Evolutionary conservation across 176 grass and related monocot genomes (phyloP), one percentile per base, ranked within the genome.

Genomic region (Oryza australiensis): DNA sequence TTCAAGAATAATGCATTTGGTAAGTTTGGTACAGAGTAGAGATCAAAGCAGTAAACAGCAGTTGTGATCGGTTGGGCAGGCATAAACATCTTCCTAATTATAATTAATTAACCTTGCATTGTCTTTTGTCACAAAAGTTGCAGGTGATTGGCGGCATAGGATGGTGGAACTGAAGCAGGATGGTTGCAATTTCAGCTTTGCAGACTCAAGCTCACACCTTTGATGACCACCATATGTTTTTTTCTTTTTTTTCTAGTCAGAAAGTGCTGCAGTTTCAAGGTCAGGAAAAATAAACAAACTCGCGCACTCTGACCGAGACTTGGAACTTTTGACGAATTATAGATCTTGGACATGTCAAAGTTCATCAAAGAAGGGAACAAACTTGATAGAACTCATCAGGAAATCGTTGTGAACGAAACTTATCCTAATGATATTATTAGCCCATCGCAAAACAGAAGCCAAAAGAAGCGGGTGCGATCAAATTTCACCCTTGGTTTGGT

Each of bases 1-100:
- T 6, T 4, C 46, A 80, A 69, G 65, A 22, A 80, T 32, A 80
- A 37, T 35, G 78, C 45, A 27, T 69, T 65, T 27, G 46, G 22
- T 5, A 80, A 68, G 64, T 55, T 69, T 26, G 64, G 64, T 55
- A 69, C 46, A 51, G 20, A 60, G 22, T 60, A 60, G 55, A 60
- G 55, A 60, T 11, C 22, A 24, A 60, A 60, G 55, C 55, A 60
- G 55, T 60, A 60, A 23, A 60, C 55, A 60, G 22, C 20, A 11
- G 22, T 23, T 60, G 22, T 69, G 76, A 12, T 14, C 16, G 40
- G 76, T 79, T 48, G 76, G 76, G 62, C 43, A 48, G 38, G 15
- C 62, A 48, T 46, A 78, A 79, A 78, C 38, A 66, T 65, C 28
- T 43, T 27, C 9, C 37, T 66, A 40, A 22, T 35, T 35, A 35